Base-by-base conservation (phyloP, 176 grass and related monocot genomes). In the Oryza australiensis region DNA sequence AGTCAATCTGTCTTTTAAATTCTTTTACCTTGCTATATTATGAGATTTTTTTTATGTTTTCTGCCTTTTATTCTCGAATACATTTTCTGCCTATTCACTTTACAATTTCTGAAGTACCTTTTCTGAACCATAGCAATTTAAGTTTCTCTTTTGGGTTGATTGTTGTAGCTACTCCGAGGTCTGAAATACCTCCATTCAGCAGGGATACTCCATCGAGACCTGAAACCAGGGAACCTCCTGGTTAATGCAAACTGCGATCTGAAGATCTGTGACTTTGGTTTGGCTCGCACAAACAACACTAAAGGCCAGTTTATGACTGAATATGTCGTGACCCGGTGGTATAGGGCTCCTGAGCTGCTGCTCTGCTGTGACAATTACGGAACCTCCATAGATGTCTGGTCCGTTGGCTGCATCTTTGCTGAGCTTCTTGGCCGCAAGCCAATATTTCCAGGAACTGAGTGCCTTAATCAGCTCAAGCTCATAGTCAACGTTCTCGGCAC, bases 271-370 rank as follows among this genome's bases (percentile, higher is more conserved):
- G 89, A 91, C 70, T 91, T 91, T 15, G 89, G 89, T 4, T 81
- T 91, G 51, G 89, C 89, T 33, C 89, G 89, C 66, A 91, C 89
- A 66, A 91, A 87, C 64, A 84, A 80, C 26, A 87, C 81, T 0
- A 87, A 83, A 80, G 89, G 85, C 55, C 87, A 89, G 73, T 87
- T 91, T 48, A 91, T 91, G 89, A 91, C 89, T 66, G 89, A 91
- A 81, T 91, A 91, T 59, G 89, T 89, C 0, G 87, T 89, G n/a
- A 89, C 87, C 40, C 83, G 87, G 32, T 86, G 83, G 87, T 89
- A 89, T 26, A 89, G 87, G 28, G 87, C 87, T 53, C 87, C 87
- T 66, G 87, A 89, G 73, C 83, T 89, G 14, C 83, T 89, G 4
- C 83, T 89, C 11, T 89, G 87, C 83, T 86, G 87, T 1, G 87